phyloP scores from a whole-genome alignment of 495 filamentous ascomycete species.

The Podospora tetraspora region DNA sequence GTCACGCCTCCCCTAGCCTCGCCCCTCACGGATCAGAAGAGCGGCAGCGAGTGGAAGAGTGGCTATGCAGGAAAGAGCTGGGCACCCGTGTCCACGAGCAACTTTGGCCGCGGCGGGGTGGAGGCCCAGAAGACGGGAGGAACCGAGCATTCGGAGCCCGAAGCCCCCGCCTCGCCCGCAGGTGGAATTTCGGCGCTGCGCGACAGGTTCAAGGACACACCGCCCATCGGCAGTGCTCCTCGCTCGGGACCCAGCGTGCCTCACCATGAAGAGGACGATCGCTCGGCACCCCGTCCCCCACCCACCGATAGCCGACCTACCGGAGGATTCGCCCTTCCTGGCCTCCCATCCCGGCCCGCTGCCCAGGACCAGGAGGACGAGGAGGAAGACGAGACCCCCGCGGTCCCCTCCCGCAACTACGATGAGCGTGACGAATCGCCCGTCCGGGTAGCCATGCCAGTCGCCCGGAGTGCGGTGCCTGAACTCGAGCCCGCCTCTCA shows the following conservation, averaged over 20 bases:
- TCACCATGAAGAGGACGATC: conserved; percentile 35
- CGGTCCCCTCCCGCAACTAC: conserved; percentile 29
- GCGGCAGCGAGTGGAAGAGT: conserved; percentile 81
- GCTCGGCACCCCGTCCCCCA: conserved; percentile 54
- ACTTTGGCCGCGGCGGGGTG: conserved; percentile 60
- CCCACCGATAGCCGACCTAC: conserved; percentile 51
- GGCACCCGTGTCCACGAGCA: conserved; percentile 71
- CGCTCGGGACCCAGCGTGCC: conserved; percentile 37
- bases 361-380: conserved; percentile 50
- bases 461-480: conserved; percentile 56
- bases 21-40: conserved; percentile 58
- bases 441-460: conserved; percentile 81
- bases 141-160: conserved; percentile 41
- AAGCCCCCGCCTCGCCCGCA: conserved; percentile 38
- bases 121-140: conserved; percentile 56
- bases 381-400: conserved; percentile 40
- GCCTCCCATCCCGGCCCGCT: conserved; percentile 57
- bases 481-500: conserved; percentile 49
- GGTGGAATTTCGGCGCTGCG: conserved; percentile 64
- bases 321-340: conserved; percentile 68
- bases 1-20: conserved; percentile 39
- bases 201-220: conserved; percentile 67
- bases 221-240: conserved; percentile 58
- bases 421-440: conserved; percentile 54
- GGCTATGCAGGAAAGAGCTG: conserved; percentile 83